Percentiles rank a stretch among this genome's conserved stretches.
phyloP scores from a whole-genome alignment of 2,329 filamentous ascomycete species.

The Corynespora cassiicola region DNA sequence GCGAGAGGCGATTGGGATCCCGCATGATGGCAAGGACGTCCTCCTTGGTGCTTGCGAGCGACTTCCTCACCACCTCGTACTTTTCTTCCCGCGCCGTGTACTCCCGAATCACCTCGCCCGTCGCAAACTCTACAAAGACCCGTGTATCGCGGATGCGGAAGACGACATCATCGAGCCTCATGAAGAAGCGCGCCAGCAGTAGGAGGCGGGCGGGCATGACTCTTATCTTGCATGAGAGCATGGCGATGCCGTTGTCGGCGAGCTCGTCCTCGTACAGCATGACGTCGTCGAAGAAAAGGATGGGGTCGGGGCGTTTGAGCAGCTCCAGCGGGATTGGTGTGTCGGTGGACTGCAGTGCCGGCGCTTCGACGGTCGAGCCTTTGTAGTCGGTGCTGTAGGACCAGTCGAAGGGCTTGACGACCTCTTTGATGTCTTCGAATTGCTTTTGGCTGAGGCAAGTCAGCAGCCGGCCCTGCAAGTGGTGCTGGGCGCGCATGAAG shows the following conservation, averaged over 20 bases:
- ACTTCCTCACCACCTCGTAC: conserved; percentile 75
- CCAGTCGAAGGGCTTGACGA: conserved; percentile 98
- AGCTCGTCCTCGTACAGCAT: conserved; percentile 97
- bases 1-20: conserved; percentile 74
- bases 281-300: conserved; percentile 95
- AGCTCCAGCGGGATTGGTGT: conserved; percentile 81
- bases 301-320: conserved; percentile 87
- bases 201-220: conserved; percentile 92
- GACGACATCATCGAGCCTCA: conserved; percentile 90
- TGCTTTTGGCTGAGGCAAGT: conserved; percentile 69
- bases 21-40: conserved; percentile 78
- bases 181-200: conserved; percentile 84
- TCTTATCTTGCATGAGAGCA: conserved; percentile 87
- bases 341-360: conserved; percentile 52
- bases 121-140: conserved; percentile 87
- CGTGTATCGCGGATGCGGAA: conserved; percentile 88
- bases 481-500: conserved; percentile 2
- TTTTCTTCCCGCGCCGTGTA: conserved; percentile 86
- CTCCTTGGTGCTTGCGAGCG: conserved; percentile 64
- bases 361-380: conserved; percentile 64
- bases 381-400: conserved; percentile 91
- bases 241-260: conserved; percentile 93
- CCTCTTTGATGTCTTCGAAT: conserved; percentile 85
- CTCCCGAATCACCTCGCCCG: conserved; percentile 81
- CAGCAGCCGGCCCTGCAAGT: conserved; percentile 14